These are phyloP conservation scores for Apiotrichum akiyoshidainum DNA, from an alignment of 1,284 basidiomycete genomes.

Conservation along the genomic window DNA sequence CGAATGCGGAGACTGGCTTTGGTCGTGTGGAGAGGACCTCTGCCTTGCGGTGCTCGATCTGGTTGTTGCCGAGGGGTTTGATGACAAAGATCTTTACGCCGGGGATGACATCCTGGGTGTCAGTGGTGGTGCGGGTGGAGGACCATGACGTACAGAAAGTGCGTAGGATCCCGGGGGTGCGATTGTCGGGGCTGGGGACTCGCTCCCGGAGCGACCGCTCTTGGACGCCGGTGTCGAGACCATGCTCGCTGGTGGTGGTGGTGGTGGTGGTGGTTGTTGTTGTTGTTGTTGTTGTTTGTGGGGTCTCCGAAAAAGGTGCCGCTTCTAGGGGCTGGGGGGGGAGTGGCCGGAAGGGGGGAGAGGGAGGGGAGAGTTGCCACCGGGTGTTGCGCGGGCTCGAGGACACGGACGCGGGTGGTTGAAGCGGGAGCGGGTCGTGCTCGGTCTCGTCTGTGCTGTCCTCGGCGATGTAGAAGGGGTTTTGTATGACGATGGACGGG, in stretches of 20 bases:
- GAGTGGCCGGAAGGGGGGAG: too few species aligned
- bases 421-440: too few species aligned
- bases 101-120: slow-evolving; percentile 69
- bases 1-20: slow-evolving; percentile 58
- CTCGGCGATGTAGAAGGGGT: too few species aligned
- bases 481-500: too few species aligned
- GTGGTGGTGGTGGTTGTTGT: not conserved
- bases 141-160: slow-evolving; percentile 59
- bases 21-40: slow-evolving; percentile 91
- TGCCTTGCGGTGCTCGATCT: slow-evolving; percentile 80
- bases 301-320: not conserved
- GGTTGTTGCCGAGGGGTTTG: slow-evolving; percentile 68
- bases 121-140: slow-evolving; percentile 2
- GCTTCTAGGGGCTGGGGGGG: too few species aligned
- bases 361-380: not conserved
- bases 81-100: slow-evolving; percentile 91
- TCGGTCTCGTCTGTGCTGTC: too few species aligned
- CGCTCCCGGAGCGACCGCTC: slow-evolving; percentile 31
- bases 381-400: not conserved
- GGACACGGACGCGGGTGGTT: too few species aligned
- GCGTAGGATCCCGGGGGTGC: slow-evolving; percentile 70
- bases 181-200: slow-evolving; percentile 54
- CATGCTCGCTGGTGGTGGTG: slow-evolving; percentile 23
- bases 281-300: not conserved
- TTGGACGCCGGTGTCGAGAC: slow-evolving; percentile 41